Evolutionary conservation across 2,329 filamentous ascomycete species (phyloP), one percentile per base, ranked within the genome.

Genomic region (Trichoderma endophyticum): DNA sequence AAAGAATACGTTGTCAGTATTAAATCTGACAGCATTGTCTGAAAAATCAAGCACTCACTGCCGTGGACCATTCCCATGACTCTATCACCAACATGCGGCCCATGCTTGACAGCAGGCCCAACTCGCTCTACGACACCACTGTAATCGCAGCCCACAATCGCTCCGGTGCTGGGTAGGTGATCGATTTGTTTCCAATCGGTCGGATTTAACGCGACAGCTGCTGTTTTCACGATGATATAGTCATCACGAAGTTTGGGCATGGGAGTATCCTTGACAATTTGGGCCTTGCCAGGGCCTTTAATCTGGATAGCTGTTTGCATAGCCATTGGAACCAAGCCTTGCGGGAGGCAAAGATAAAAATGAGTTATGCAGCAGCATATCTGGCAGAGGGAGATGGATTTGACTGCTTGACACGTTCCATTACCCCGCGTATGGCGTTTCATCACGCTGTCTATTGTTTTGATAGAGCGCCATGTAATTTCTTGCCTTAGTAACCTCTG

Each of bases 51-150:
- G 28, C 24, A 30, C 70, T 32, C 32, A 71, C 74, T 70, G 26
- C 84, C 84, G 66, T 85, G 82, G 2, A 74, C 77, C 21, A 81
- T 75, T 8, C 86, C 86, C 32, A 78, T 76, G 30, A 87, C 78
- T 60, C 85, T 82, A 72, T 88, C 86, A 1, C 86, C 86, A 68
- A 82, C 82, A 74, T 81, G 81, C 69, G 85, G 82, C 73, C 83
- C 83, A 61, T 66, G 54, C 18, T 78, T 83, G 26, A 85, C 82
- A 32, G 80, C 81, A 9, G 76, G 69, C 6, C 85, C 86, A 34
- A 87, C 79, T 66, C 83, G 81, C 60, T 84, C 81, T 3, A 87
- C 82, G n/a, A 83, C 75, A 54, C 86, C 85, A 36, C 82, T 82
- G 67, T 83, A 87, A 75, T 87, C 86, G 65, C 81, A 84, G 11